phyloP scores from a whole-genome alignment of 257 asterid species.

The Gardenia jasminoides region DNA sequence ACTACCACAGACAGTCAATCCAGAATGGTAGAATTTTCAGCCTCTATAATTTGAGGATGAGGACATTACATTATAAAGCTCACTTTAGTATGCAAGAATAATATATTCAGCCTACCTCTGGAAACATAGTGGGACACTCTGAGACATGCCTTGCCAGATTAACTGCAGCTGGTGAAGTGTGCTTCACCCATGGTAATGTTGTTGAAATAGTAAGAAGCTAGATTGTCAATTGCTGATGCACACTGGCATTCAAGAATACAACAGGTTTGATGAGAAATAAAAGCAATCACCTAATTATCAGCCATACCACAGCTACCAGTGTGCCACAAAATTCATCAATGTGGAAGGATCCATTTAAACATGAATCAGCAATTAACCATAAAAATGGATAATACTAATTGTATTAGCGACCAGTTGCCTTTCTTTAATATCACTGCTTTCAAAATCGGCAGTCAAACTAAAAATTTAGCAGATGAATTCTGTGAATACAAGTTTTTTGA shows the following conservation, averaged over 20 bases:
- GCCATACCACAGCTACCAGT: neutral
- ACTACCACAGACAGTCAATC: neutral
- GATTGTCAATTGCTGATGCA: conserved; percentile 83
- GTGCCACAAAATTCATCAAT: neutral
- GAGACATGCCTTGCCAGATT: conserved; percentile 80
- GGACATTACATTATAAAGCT: neutral
- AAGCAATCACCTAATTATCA: neutral
- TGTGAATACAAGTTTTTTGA: neutral
- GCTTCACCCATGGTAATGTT: conserved; percentile 77
- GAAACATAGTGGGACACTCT: conserved; percentile 80
- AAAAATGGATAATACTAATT: neutral
- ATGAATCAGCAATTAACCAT: neutral
- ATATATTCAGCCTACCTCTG: conserved; percentile 57
- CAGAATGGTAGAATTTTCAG: neutral
- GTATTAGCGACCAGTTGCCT: neutral
- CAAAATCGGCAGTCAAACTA: neutral
- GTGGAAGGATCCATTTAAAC: conserved; percentile 2
- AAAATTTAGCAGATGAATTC: neutral
- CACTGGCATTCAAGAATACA: conserved; percentile 47
- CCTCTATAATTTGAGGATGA: neutral
- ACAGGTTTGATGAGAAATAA: neutral
- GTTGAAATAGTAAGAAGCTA: conserved; percentile 86
- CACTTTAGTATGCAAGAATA: conserved; percentile 12
- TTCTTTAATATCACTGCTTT: neutral
- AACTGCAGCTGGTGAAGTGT: conserved; percentile 63